Percentiles rank a stretch among this genome's conserved stretches.
phyloP scores from a whole-genome alignment of 345 rosid genomes.

The Heritiera littoralis region DNA sequence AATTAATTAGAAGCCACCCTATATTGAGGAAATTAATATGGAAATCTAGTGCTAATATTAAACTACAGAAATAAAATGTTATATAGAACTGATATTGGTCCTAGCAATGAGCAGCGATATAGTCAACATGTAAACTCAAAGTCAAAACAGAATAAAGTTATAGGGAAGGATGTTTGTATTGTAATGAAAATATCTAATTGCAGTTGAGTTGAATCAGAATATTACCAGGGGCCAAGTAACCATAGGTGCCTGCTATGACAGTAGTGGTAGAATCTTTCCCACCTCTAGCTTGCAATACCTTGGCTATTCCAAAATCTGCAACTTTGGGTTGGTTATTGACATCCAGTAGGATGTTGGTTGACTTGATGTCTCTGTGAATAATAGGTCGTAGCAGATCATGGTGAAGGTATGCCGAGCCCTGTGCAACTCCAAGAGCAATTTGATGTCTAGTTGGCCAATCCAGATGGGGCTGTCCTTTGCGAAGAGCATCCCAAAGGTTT shows the following conservation, averaged over 20 bases:
- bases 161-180: not conserved
- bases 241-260: constrained; percentile 86
- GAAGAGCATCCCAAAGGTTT: constrained; percentile 87
- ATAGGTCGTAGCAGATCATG: constrained; percentile 74
- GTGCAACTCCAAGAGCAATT: constrained; percentile 88
- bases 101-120: not conserved
- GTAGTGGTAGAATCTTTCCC: constrained; percentile 86
- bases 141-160: not conserved
- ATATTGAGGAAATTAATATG: not conserved
- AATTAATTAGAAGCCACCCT: not conserved
- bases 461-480: constrained; percentile 54
- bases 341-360: constrained; percentile 82
- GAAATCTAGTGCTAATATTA: too few relatives aligned
- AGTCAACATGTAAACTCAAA: not conserved
- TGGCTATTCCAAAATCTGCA: constrained; percentile 96
- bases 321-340: constrained; percentile 76
- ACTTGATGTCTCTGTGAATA: constrained; percentile 91
- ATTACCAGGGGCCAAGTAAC: constrained; percentile 89
- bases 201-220: constrained; percentile 16
- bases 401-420: constrained; percentile 90
- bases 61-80: not conserved
- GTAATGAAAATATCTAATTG: not conserved
- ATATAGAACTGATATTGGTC: not conserved
- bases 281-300: constrained; percentile 81
- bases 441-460: constrained; percentile 92